Evolutionary conservation across 2,329 filamentous ascomycete genomes (phyloP).

Genomic region (Talaromyces amestolkiae): DNA sequence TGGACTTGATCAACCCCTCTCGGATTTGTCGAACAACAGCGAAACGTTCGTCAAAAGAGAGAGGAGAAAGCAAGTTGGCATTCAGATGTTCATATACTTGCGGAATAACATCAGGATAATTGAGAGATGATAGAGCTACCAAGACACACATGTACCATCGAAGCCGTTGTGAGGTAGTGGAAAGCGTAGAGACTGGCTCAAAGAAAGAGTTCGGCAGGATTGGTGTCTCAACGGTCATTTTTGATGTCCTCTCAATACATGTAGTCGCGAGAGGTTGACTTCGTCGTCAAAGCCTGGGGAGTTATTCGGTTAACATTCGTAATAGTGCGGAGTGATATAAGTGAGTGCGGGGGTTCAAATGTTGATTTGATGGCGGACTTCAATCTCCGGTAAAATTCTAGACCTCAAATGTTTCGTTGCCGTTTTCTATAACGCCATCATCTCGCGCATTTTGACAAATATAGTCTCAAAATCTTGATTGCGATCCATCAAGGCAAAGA

Average conservation of each 20-base stretch:
- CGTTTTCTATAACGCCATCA: not conserved
- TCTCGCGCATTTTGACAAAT: not conserved
- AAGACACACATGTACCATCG: not conserved
- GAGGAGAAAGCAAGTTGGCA: not conserved
- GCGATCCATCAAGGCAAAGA: too few relatives aligned
- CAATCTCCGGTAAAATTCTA: not conserved
- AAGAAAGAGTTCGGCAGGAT: not conserved
- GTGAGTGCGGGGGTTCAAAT: not conserved
- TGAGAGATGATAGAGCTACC: not conserved
- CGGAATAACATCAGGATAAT: not conserved
- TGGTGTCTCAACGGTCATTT: not conserved
- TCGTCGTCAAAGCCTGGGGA: too few relatives aligned
- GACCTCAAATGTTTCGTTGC: not conserved
- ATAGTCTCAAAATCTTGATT: not conserved
- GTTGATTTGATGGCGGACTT: not conserved
- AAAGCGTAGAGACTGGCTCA: not conserved
- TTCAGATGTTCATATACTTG: not conserved
- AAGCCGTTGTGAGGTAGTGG: not conserved
- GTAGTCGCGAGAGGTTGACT: too few relatives aligned
- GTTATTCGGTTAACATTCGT: not conserved
- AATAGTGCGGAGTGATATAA: not conserved
- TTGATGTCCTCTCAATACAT: not conserved
- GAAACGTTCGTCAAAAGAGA: not conserved
- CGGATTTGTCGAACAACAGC: not conserved
- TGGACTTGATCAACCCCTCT: not conserved